Conservation (phyloP, 139 green algal genomes). For the Nannochloris sp. region DNA sequence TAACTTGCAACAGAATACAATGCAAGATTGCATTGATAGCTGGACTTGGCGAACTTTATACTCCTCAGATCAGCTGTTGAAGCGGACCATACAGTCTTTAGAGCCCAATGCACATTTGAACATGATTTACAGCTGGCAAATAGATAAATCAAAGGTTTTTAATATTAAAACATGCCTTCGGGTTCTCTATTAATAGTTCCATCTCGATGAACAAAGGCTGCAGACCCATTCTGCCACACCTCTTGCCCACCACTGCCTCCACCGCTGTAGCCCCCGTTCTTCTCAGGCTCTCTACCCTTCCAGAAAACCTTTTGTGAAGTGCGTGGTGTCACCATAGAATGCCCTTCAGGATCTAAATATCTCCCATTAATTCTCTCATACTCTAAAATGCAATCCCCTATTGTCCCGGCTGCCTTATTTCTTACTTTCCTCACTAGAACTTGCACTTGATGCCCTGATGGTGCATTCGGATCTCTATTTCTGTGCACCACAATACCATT, state of each 20-base stretch:
- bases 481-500: slow-evolving; percentile 93
- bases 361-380: slow-evolving; percentile 47
- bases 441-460: slow-evolving; percentile 29
- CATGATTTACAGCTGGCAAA: no score
- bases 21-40: no score
- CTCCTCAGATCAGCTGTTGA: no score
- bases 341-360: slow-evolving; percentile 15
- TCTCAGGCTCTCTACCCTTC: no score
- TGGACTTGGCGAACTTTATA: no score
- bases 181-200: slow-evolving; percentile 4
- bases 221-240: not conserved
- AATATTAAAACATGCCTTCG: no score
- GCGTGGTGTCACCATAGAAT: not conserved
- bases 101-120: no score
- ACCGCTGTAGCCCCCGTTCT: slow-evolving; percentile 1
- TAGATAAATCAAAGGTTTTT: no score
- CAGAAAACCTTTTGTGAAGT: slow-evolving; percentile 9
- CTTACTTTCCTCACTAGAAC: slow-evolving; percentile 68
- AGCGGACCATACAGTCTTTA: no score
- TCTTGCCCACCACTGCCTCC: not conserved
- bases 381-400: slow-evolving; percentile 53
- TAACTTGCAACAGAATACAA: no score
- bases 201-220: not conserved
- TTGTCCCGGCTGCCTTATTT: slow-evolving; percentile 85
- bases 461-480: slow-evolving; percentile 42